Evolutionary conservation across 352 stramenopile species (phyloP).

Genomic region (Aphanomyces invadans): DNA sequence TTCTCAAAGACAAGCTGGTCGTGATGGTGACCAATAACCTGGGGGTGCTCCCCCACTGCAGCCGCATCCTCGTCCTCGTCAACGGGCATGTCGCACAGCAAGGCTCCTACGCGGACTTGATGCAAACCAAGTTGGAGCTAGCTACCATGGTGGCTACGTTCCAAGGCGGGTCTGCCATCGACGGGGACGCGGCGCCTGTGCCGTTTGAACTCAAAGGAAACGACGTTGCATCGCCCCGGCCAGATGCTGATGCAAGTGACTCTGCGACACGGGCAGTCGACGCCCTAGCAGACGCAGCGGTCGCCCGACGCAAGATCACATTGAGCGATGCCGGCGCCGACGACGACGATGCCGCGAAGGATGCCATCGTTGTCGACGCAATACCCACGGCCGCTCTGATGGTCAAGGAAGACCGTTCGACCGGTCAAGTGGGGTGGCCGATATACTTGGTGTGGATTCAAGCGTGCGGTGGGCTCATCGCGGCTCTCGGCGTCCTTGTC

Average conservation of each 20-base stretch:
- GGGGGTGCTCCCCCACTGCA: neutral
- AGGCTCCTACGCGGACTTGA: neutral
- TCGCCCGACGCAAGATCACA: neutral
- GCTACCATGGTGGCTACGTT: conserved; percentile 1
- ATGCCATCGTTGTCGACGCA: neutral
- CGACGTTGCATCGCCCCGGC: conserved; percentile 24
- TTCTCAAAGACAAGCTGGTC: conserved; percentile 22
- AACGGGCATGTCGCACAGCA: neutral
- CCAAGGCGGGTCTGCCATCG: neutral
- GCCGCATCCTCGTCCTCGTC: conserved; percentile 12
- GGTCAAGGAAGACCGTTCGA: conserved; percentile 50
- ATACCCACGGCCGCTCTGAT: conserved; percentile 45
- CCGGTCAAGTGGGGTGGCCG: conserved; percentile 57
- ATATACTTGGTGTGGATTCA: conserved; percentile 60
- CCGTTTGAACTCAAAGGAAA: conserved; percentile 38
- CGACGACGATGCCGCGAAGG: conserved; percentile 31
- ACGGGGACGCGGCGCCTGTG: neutral
- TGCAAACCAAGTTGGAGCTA: conserved; percentile 27
- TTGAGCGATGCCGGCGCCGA: conserved; percentile 40
- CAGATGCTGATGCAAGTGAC: conserved; percentile 27
- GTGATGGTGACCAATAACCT: conserved; percentile 22
- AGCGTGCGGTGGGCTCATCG: conserved; percentile 47
- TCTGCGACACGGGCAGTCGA: conserved; percentile 7
- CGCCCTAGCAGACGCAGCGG: neutral
- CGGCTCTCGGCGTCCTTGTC: conserved; percentile 41